Evolutionary conservation across 176 grass and related monocot species (phyloP), one percentile per base, ranked within the genome.

Genomic region (Oryza glaberrima): DNA sequence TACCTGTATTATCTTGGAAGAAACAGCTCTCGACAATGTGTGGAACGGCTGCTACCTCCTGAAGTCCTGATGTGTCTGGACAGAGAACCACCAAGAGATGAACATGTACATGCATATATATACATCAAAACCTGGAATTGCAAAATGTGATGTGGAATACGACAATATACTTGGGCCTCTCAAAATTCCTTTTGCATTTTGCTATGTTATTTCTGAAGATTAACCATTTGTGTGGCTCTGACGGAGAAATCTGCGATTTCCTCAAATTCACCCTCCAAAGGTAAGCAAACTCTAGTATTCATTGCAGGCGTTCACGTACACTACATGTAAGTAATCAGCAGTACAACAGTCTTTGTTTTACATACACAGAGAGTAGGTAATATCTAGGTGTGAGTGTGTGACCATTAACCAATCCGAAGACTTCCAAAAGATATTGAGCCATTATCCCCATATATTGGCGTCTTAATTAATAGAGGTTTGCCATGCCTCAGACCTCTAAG

Each of bases 391-490:
- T 28, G 66, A 86, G 5, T 83, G 65, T 88, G 25, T 28, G 66
- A 86, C 7, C 85, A 83, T 82, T 92, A 77, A 98, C 93, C 96
- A 94, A 98, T 98, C 13, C 96, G 73, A 34, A 95, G 91, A n/a
- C 96, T 91, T 67, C 89, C 91, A 19, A 90, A 91, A 70, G 89
- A 94, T 82, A 98, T 94, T 77, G 96, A 88, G 63, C 96, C 93
- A 75, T 95, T 98, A 58, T 98, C 96, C 58, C 91, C 91, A 44
- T 95, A 96, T 80, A 98, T 92, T 15, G 96, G 91, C 17, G 90
- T 92, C 88, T 98, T 95, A 43, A 43, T 94, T 95, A 69, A 98
- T 72, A 72, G 96, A 94, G 81, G 95, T 89, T 65, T 86, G 93
- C 67, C 96, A 95, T 75, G 90, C 81, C 85, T 98, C 93, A 20